Base-by-base conservation (phyloP, 495 filamentous ascomycete genomes). In the Penicillium silybi region DNA sequence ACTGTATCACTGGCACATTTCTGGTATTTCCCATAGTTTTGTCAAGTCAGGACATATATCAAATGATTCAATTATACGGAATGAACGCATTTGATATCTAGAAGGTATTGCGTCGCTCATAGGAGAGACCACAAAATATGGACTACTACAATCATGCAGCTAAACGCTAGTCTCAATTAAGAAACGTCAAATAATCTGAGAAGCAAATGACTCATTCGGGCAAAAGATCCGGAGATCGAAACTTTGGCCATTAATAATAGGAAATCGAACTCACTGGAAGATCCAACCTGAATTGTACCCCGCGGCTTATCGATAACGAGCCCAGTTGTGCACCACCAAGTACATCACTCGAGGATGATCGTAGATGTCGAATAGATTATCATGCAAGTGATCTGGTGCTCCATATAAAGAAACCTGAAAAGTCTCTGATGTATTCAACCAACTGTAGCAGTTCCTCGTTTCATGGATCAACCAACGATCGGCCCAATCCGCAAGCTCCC, bases 381-480 rank as follows among this genome's bases (percentile, higher is more conserved):
- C 16, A 17, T 13, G 7, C 6, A 4, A 48, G 38, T 3, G 3
- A 23, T 23, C 3, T 23, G 6, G 3, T 6, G 22, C n/a, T 23
- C 22, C 6, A 23, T 3, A 23, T 23, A 2, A 29, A 29, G 9
- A 29, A 9, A 1, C 9, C 26, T 7, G 7, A 29, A 29, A 29
- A 29, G 26, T 18, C 32, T 46, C 26, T 19, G 17, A 40, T 26
- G 45, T 32, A 38, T 6, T 40, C 17, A 20, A 48, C 45, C 34
- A 38, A 20, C 23, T 37, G 16, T 27, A 19, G 10, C 2, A 26
- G 46, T 35, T 45, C 57, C 57, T 53, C 49, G 38, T 53, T 25
- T 35, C 15, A 44, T 50, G 23, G 42, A 50, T 57, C 50, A 38
- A 27, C 57, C 53, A 53, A 44, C 48, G 37, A 56, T 37, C 49